These are phyloP conservation scores for Moesziomyces sp. DNA, from an alignment of 1,284 basidiomycete genomes.

Conservation along the genomic window DNA sequence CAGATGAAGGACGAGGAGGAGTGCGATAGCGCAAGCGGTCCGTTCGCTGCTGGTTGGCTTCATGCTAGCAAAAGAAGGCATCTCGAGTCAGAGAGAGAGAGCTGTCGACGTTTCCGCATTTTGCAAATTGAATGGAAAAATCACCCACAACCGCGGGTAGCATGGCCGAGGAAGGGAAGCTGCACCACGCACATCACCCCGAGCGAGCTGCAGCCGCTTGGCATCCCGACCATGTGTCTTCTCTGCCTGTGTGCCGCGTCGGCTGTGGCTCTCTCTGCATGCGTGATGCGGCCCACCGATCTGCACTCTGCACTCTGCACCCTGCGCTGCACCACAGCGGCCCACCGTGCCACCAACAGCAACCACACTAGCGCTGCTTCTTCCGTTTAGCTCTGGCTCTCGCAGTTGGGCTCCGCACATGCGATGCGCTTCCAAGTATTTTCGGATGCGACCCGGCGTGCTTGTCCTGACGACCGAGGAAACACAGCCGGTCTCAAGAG, in stretches of 20 bases:
- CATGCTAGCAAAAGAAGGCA: too few species aligned
- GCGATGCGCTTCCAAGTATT: too few species aligned
- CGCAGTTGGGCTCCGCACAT: neutral
- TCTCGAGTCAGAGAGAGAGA: too few species aligned
- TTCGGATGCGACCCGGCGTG: neutral
- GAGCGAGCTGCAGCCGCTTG: conserved; percentile 7
- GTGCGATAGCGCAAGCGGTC: too few species aligned
- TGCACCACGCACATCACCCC: conserved; percentile 12
- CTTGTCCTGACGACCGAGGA: neutral
- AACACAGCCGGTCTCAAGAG: too few species aligned
- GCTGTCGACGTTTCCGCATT: too few species aligned
- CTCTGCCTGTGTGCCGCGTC: neutral
- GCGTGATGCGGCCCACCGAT: neutral
- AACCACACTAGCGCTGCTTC: too few species aligned
- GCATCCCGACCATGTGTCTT: neutral
- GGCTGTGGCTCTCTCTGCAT: neutral
- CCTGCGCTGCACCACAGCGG: too few species aligned
- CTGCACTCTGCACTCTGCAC: neutral
- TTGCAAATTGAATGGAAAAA: too few species aligned
- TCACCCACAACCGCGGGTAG: neutral
- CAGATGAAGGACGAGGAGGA: too few species aligned
- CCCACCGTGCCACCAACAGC: too few species aligned
- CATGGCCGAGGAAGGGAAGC: neutral
- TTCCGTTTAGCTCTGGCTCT: neutral
- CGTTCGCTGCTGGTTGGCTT: too few species aligned